phyloP scores from a whole-genome alignment of 345 rosid genomes.

The Boechera stricta region DNA sequence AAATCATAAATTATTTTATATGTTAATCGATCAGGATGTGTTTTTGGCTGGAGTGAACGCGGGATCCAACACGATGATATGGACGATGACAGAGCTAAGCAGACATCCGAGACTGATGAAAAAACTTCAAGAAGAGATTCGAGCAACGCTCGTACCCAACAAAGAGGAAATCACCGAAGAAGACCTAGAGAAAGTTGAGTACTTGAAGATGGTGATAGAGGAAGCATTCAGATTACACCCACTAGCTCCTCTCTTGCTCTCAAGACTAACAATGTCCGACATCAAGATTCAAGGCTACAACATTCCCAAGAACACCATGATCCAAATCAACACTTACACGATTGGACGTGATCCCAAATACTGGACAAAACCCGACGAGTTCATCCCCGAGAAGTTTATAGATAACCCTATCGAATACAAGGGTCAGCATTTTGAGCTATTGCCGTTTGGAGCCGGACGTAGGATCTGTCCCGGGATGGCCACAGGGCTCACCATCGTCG shows the following conservation, averaged over 20 bases:
- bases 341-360: conserved; percentile 56
- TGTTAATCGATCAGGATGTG: too few species aligned
- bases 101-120: too few species aligned
- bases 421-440: conserved; percentile 56
- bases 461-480: conserved; percentile 45
- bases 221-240: conserved; percentile 44
- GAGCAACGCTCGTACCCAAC: conserved; percentile 32
- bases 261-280: conserved; percentile 44
- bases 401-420: conserved; percentile 49
- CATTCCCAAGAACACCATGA: conserved; percentile 42
- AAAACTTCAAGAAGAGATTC: too few species aligned
- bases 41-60: too few species aligned
- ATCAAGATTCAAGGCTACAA: conserved; percentile 39
- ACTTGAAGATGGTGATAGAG: conserved; percentile 35
- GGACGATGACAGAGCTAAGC: too few species aligned
- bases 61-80: too few species aligned
- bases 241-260: conserved; percentile 42
- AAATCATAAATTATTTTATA: too few species aligned
- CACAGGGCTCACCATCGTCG: conserved; percentile 35
- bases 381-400: conserved; percentile 56
- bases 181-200: conserved; percentile 42
- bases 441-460: conserved; percentile 60
- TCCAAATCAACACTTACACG: conserved; percentile 53
- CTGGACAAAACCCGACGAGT: conserved; percentile 55
- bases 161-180: conserved; percentile 45